Evolutionary conservation across 2,329 filamentous ascomycete genomes (phyloP), one percentile per base, ranked within the genome.

Genomic region (Penicillium verrucosum): DNA sequence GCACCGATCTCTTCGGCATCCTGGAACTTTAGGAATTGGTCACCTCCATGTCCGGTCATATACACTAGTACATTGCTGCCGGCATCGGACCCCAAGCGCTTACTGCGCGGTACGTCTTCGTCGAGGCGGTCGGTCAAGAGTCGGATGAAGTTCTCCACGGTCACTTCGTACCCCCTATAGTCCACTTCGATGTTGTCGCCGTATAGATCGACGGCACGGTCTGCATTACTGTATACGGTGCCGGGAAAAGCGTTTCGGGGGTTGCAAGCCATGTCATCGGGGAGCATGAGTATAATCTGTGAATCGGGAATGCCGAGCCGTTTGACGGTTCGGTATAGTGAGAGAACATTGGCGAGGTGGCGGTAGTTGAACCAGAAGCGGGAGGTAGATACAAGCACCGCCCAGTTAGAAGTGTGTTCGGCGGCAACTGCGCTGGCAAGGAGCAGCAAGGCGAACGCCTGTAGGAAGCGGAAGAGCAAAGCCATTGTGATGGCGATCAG

Each of bases 321-420:
- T 80, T 99, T 99, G 61, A 99, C 94, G 56, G 94, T 99, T 57
- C 94, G 90, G 78, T 99, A 99, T 62, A 99, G 87, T 58, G 93
- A 97, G 59, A 99, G 86, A 18, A 96, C 94, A 78, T 99, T 99
- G 75, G 94, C 92, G 51, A 99, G 88, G 75, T 99, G 94, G 56
- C 94, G 89, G 77, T 99, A 99, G 79, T 99, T 99, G 86, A 99
- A 99, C 94, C 94, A 99, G 82, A 99, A 99, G 52, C 94, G 89
- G 51, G 94, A 99, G 6, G 94, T 99, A 63, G 90, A 94, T 57
- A 99, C 94, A n/a, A 99, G 87, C 60, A 99, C 94, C 10, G 94
- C 94, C 94, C 94, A 99, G 78, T 99, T 99, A 72, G 91, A 97
- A 16, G 94, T 99, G 78, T 99, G 94, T 54, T 76, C 74, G 10